Conservation (phyloP, 2,329 filamentous ascomycete genomes). For the Fusarium penzigii region DNA sequence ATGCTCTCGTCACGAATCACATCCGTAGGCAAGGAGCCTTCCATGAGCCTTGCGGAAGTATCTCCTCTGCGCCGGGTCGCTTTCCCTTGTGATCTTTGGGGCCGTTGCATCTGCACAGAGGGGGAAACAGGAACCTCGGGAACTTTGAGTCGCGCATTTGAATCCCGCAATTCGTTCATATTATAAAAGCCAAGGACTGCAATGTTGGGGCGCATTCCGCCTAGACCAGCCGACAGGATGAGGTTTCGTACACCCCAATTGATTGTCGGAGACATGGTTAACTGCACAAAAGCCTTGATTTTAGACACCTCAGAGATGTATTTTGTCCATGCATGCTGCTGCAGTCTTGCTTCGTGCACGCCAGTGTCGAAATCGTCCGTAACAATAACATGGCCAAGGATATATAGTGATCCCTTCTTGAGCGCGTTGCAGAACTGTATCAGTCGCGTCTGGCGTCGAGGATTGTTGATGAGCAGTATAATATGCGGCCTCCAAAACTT, state of each 20-base stretch:
- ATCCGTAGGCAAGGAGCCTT: constrained; percentile 67
- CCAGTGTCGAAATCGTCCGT: constrained; percentile 78
- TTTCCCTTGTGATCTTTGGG: constrained; percentile 34
- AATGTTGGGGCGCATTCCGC: constrained; percentile 88
- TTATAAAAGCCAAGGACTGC: constrained; percentile 81
- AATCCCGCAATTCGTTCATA: constrained; percentile 71
- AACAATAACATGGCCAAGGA: constrained; percentile 85
- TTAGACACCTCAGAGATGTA: constrained; percentile 80
- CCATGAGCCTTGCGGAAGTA: constrained; percentile 56
- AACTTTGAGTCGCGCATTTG: constrained; percentile 57
- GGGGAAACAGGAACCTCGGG: constrained; percentile 48
- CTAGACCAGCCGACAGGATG: constrained; percentile 77
- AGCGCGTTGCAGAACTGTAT: constrained; percentile 91
- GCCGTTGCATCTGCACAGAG: constrained; percentile 33
- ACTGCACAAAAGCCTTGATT: constrained; percentile 88
- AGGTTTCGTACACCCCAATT: constrained; percentile 86
- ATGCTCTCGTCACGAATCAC: constrained; percentile 66
- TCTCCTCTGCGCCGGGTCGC: constrained; percentile 48
- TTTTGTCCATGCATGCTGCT: constrained; percentile 81
- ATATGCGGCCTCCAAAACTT: constrained; percentile 94
- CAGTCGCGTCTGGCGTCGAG: constrained; percentile 76
- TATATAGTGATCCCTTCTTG: constrained; percentile 84
- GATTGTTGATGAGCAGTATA: constrained; percentile 79
- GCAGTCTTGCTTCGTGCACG: constrained; percentile 77
- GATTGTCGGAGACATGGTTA: constrained; percentile 78